Percentiles rank a stretch among this genome's conserved stretches.
Conservation (phyloP, 805 yeast species). For the Hanseniaspora occidentalis region DNA sequence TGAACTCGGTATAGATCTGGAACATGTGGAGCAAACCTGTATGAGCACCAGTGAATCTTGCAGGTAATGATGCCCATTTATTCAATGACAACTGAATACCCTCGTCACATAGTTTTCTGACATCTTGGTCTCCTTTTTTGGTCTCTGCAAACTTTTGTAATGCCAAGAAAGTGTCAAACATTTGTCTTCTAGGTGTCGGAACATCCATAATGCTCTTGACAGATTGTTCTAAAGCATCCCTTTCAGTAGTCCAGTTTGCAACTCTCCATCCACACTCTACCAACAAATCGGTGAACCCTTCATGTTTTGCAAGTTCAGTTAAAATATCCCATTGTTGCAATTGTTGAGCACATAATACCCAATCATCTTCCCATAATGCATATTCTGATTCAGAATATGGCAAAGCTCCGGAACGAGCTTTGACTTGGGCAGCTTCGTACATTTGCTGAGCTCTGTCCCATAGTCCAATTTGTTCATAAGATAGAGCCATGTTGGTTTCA, state of each 20-base stretch:
- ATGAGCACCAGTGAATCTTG: slow-evolving; percentile 66
- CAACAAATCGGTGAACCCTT: slow-evolving; percentile 87
- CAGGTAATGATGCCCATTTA: slow-evolving; percentile 87
- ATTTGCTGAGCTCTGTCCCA: slow-evolving; percentile 92
- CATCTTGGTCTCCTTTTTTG: slow-evolving; percentile 72
- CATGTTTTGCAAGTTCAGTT: slow-evolving; percentile 94
- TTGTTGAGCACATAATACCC: slow-evolving; percentile 96
- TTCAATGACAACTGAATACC: slow-evolving; percentile 87
- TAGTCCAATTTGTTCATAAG: slow-evolving; percentile 88
- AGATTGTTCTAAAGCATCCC: slow-evolving; percentile 87
- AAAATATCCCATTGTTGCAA: slow-evolving; percentile 96
- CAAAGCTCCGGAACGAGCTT: slow-evolving; percentile 86
- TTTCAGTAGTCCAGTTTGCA: slow-evolving; percentile 94
- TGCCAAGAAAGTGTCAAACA: slow-evolving; percentile 86
- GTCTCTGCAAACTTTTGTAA: slow-evolving; percentile 91
- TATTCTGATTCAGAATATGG: slow-evolving; percentile 95
- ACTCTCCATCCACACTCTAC: slow-evolving; percentile 99
- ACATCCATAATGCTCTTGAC: slow-evolving; percentile 96
- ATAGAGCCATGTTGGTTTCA: slow-evolving; percentile 85
- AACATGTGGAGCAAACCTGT: slow-evolving; percentile 82
- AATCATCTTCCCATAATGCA: slow-evolving; percentile 95
- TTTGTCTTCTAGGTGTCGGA: slow-evolving; percentile 94
- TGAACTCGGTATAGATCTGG: slow-evolving; percentile 93
- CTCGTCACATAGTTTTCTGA: slow-evolving; percentile 82
- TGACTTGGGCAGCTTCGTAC: slow-evolving; percentile 93